Percentiles rank a stretch among this genome's conserved stretches.
phyloP scores from a whole-genome alignment of 2,329 filamentous ascomycete species.

The Cordyceps javanica region DNA sequence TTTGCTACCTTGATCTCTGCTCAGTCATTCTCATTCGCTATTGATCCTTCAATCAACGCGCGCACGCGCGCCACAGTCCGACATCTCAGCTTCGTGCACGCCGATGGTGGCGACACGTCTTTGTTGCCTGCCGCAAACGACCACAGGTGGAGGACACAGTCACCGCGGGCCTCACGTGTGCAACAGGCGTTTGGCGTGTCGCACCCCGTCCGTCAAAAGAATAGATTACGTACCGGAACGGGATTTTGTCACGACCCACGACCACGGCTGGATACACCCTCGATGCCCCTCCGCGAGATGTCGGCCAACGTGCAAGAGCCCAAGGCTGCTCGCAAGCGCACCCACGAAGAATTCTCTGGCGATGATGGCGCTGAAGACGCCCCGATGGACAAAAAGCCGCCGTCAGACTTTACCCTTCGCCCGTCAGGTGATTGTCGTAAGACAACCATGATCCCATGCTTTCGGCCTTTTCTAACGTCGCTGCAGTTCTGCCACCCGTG shows the following conservation, averaged over 20 bases:
- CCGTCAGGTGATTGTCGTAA: conserved; percentile 21
- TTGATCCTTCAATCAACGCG: too few relatives aligned
- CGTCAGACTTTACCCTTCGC: conserved; percentile 15
- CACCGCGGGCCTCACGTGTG: too few relatives aligned
- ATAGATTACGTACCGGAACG: too few relatives aligned
- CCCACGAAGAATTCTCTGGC: conserved; percentile 38
- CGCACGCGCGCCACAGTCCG: too few relatives aligned
- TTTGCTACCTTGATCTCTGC: too few relatives aligned
- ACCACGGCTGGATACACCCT: background rate
- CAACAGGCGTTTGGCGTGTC: too few relatives aligned
- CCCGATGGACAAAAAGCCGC: conserved; percentile 17
- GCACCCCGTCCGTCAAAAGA: too few relatives aligned
- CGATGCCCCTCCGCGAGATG: conserved; percentile 44
- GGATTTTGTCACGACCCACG: background rate
- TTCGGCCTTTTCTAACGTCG: conserved; percentile 12
- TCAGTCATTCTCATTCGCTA: too few relatives aligned
- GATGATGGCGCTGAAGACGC: conserved; percentile 24
- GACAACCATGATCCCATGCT: background rate
- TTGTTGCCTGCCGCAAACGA: too few relatives aligned
- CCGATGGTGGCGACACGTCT: too few relatives aligned
- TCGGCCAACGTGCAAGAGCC: conserved; percentile 43
- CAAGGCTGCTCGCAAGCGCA: conserved; percentile 37
- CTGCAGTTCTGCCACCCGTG: conserved; percentile 20
- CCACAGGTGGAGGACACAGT: too few relatives aligned
- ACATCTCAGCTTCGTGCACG: too few relatives aligned